Percentiles rank a stretch among this genome's conserved stretches.
These are phyloP conservation scores for Cardamine occulta DNA, from an alignment of 345 rosid genomes.

Conservation along the genomic window DNA sequence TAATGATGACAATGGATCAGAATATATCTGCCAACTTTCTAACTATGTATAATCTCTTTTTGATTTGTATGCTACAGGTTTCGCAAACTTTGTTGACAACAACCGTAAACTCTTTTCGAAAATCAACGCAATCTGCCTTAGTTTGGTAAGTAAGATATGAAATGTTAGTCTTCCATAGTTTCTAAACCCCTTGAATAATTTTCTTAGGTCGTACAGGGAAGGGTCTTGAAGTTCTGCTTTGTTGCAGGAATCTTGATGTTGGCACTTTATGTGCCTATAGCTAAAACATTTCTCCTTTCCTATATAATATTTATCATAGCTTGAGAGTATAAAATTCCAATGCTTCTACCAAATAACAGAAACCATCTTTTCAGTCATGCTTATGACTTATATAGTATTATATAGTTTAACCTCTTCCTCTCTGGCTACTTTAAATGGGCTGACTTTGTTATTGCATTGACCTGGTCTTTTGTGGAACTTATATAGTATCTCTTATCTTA, in stretches of 20 bases:
- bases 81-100: constrained; percentile 67
- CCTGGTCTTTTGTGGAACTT: constrained; percentile 3
- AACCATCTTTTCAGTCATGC: neutral
- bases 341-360: constrained; percentile 12
- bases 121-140: constrained; percentile 68
- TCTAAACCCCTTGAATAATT: neutral
- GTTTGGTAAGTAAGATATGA: constrained; percentile 69
- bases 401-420: neutral
- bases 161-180: constrained; percentile 13
- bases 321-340: neutral
- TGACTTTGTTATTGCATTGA: constrained; percentile 16
- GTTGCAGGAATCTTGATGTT: constrained; percentile 8
- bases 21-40: constrained; percentile 3
- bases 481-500: constrained; percentile 25
- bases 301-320: neutral
- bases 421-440: neutral
- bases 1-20: neutral
- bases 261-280: neutral
- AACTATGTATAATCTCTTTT: constrained; percentile 10
- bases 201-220: neutral
- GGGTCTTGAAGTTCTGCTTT: neutral
- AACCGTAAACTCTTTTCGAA: constrained; percentile 70
- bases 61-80: constrained; percentile 53
- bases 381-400: constrained; percentile 11
- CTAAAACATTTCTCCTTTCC: neutral